A percentile compares a stretch with the other conserved stretches of the same genome.
Conservation (phyloP, 495 filamentous ascomycete genomes). For the Glonium stellatum region DNA sequence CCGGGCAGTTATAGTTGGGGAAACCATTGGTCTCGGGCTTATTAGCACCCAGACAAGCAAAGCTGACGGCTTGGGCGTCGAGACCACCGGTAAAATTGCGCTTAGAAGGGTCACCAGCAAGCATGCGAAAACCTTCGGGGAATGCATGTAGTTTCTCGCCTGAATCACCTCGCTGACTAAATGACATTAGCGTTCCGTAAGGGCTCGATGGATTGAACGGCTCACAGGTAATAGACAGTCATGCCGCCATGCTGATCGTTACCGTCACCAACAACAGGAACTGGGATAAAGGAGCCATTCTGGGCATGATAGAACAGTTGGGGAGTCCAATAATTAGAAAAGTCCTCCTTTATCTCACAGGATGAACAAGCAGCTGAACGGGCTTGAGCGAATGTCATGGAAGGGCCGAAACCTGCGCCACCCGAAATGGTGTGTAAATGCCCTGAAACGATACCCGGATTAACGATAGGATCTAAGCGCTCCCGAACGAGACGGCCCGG, state of each 20-base stretch:
- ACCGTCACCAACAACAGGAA: conserved; percentile 57
- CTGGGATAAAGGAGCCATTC: conserved; percentile 59
- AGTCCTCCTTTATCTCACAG: conserved; percentile 56
- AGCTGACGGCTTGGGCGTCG: conserved; percentile 46
- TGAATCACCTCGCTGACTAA: conserved; percentile 52
- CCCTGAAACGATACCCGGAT: conserved; percentile 46
- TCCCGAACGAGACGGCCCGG: conserved; percentile 44
- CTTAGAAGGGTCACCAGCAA: conserved; percentile 55
- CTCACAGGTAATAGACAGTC: conserved; percentile 64
- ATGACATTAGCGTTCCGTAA: conserved; percentile 34
- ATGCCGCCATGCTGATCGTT: conserved; percentile 36
- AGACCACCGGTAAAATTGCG: conserved; percentile 43
- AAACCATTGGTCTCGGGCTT: conserved; percentile 48
- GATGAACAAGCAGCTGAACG: conserved; percentile 59
- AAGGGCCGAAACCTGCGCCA: conserved; percentile 61
- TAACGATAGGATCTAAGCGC: conserved; percentile 65
- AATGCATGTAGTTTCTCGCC: conserved; percentile 57
- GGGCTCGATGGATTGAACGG: not conserved
- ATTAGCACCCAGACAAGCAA: conserved; percentile 46
- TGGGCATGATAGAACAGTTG: conserved; percentile 57
- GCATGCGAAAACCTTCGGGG: conserved; percentile 66
- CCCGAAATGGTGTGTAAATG: conserved; percentile 77
- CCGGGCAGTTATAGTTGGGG: conserved; percentile 52
- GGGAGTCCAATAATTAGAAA: conserved; percentile 75
- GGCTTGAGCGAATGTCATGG: conserved; percentile 52